phyloP scores from a whole-genome alignment of 2,329 filamentous ascomycete genomes.

The Colletotrichum neosansevieriae region DNA sequence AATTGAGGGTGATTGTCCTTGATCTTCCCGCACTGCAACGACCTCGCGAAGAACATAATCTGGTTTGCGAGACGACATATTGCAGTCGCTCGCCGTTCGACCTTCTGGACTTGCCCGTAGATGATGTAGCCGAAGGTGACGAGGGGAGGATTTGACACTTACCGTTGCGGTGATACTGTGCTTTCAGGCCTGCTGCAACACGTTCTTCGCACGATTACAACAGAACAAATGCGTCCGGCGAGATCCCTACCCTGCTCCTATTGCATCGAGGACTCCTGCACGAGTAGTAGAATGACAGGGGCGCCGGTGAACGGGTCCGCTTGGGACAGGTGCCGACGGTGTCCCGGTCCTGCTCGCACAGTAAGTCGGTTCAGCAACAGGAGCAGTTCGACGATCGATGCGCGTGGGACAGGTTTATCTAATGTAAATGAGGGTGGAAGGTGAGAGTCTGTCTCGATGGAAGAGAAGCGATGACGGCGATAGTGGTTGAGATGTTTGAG shows the following conservation, averaged over 20 bases:
- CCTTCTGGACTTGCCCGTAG: not conserved
- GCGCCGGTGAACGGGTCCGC: not conserved
- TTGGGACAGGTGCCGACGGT: not conserved
- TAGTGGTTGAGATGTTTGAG: not conserved
- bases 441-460: not conserved
- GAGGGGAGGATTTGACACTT: not conserved
- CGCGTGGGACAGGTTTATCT: not conserved
- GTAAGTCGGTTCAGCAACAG: not conserved
- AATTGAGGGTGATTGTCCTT: not conserved
- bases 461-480: not conserved
- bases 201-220: not conserved
- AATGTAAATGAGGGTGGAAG: not conserved
- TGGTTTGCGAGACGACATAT: not conserved
- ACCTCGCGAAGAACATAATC: not conserved
- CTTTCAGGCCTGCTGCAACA: not conserved
- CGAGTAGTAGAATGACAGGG: not conserved
- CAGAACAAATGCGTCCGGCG: not conserved
- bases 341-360: not conserved
- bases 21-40: not conserved
- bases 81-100: not conserved
- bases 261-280: not conserved
- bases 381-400: not conserved
- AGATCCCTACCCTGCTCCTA: not conserved
- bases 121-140: not conserved
- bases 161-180: not conserved